A percentile compares a stretch with the other conserved stretches of the same genome.
These are phyloP conservation scores for Zalerion maritima DNA, from an alignment of 495 filamentous ascomycete species.

Conservation along the genomic window DNA sequence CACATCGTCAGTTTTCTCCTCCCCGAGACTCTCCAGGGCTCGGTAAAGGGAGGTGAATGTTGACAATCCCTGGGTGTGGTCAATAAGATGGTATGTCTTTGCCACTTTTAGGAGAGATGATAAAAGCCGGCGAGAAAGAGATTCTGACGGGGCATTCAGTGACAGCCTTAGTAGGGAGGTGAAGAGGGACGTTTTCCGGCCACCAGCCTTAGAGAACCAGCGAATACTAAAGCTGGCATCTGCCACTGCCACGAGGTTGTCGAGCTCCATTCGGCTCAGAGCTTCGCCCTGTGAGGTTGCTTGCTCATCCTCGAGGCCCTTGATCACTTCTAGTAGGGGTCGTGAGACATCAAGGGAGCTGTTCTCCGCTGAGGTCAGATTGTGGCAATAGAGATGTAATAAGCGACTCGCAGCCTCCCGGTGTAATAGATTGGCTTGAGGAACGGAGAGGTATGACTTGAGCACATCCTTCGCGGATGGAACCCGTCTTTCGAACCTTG, in stretches of 20 bases:
- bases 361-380: constrained; percentile 61
- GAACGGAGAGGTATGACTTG: constrained; percentile 46
- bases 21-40: constrained; percentile 21
- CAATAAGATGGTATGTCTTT: constrained; percentile 34
- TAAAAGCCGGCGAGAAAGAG: too few species aligned
- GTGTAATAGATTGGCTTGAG: constrained; percentile 54
- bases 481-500: constrained; percentile 63
- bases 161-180: constrained; percentile 44
- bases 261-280: constrained; percentile 50
- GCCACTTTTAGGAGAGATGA: too few species aligned
- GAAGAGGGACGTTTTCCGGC: constrained; percentile 44
- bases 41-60: constrained; percentile 40
- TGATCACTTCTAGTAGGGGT: constrained; percentile 50
- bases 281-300: constrained; percentile 31
- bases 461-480: constrained; percentile 68
- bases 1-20: constrained; percentile 12
- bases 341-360: constrained; percentile 80
- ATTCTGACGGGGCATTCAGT: too few species aligned
- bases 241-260: constrained; percentile 63
- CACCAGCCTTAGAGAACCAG: constrained; percentile 50
- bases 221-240: constrained; percentile 62
- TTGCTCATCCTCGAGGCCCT: constrained; percentile 27
- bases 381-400: constrained; percentile 66
- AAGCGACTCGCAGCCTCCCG: constrained; percentile 64
- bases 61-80: constrained; percentile 18